These are phyloP conservation scores for Plantago coronopus DNA, from an alignment of 305 asterid species.

Conservation along the genomic window DNA sequence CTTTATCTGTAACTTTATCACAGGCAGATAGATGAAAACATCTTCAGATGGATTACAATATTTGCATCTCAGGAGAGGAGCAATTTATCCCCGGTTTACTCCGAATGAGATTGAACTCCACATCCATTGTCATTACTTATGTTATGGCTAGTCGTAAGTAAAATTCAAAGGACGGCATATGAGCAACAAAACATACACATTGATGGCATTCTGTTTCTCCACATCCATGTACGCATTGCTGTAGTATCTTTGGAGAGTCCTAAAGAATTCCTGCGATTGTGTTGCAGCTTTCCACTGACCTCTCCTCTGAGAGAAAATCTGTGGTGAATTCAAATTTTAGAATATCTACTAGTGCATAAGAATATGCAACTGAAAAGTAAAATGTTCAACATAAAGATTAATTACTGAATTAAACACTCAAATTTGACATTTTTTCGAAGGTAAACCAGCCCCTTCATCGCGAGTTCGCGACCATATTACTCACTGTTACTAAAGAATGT, in stretches of 20 bases:
- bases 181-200: constrained; percentile 53
- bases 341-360: constrained; percentile 21
- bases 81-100: constrained; percentile 7
- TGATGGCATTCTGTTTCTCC: constrained; percentile 90
- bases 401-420: background rate
- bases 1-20: constrained; percentile 17
- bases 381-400: constrained; percentile 1
- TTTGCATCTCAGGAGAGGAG: constrained; percentile 16
- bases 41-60: constrained; percentile 10
- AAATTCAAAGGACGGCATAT: constrained; percentile 11
- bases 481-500: too few species aligned
- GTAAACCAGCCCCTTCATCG: too few species aligned
- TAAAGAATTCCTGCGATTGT: constrained; percentile 93
- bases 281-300: constrained; percentile 99
- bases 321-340: constrained; percentile 22
- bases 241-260: constrained; percentile 91
- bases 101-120: constrained; percentile 9
- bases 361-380: constrained; percentile 14
- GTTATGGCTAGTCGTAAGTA: constrained; percentile 3
- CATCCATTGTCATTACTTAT: constrained; percentile 17
- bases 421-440: too few species aligned
- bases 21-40: constrained; percentile 17
- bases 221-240: constrained; percentile 92
- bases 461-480: too few species aligned
- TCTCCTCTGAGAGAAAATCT: constrained; percentile 89